Evolutionary conservation across 441 rosid species (phyloP), one percentile per base, ranked within the genome.

Genomic region (Croton setiger): DNA sequence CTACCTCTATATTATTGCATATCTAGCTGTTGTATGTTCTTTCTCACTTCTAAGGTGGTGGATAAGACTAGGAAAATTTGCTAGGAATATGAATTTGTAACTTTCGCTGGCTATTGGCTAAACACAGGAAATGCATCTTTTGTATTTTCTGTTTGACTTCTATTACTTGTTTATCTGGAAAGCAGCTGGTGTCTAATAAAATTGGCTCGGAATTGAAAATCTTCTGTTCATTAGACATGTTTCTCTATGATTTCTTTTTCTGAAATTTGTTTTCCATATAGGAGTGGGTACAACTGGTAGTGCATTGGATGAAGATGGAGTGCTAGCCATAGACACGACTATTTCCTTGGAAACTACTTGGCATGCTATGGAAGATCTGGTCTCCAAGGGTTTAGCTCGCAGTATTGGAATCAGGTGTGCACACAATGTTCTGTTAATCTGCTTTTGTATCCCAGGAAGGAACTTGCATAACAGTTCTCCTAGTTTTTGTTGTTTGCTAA

Each of bases 351-450:
- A 91, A 73, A 83, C 86, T 13, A 93, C 98, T 48, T 93, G 98
- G 98, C 97, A 80, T 78, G 81, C 84, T 47, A 93, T 91, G 98
- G 98, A 93, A 82, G 86, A 84, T 74, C 85, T 93, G 63, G 90
- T 88, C 68, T 86, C 95, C 67, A 82, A 78, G 91, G 97, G 96
- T 73, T 82, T 91, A 75, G 96, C 82, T 66, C 92, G 91, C 62
- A 93, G 97, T 87, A 89, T 93, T 13, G 98, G 98, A 45, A 87
- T 91, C 84, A 91, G 96, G 98, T 89, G 33, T 13, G 41, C 47
- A 31, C 43, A 11, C 56, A 53, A 5, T 63, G 48, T 55, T 67
- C 43, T 55, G 20, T 15, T 27, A 20, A 63, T 15, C 4, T 60
- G 49, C 49, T 60, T 60, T 20, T n/a, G 15, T 62, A 39, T 60